Evolutionary conservation across 2,329 filamentous ascomycete species (phyloP).

Genomic region (Fusarium staphyleae): DNA sequence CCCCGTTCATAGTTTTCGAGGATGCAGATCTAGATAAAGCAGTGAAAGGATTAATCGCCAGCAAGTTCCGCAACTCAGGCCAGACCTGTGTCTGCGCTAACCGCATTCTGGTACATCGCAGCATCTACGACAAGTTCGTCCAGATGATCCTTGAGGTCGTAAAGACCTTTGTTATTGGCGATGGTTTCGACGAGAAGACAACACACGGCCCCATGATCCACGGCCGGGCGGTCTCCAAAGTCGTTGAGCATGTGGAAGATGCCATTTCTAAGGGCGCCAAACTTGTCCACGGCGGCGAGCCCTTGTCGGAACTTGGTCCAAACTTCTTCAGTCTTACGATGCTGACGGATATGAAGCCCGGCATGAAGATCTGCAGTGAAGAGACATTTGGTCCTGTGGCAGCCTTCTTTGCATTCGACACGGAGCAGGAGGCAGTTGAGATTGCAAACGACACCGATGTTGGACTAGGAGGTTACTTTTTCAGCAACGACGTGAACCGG

Average conservation of each 20-base stretch:
- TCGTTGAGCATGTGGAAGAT: conserved; percentile 67
- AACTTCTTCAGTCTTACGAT: conserved; percentile 76
- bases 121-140: conserved; percentile 65
- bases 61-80: conserved; percentile 75
- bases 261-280: conserved; percentile 67
- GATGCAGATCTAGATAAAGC: conserved; percentile 75
- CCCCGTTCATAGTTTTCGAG: conserved; percentile 79
- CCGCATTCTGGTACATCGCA: conserved; percentile 65
- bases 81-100: conserved; percentile 75
- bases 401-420: conserved; percentile 72
- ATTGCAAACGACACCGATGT: conserved; percentile 72
- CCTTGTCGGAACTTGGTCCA: conserved; percentile 63
- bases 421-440: conserved; percentile 71
- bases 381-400: conserved; percentile 78
- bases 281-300: conserved; percentile 64
- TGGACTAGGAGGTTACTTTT: conserved; percentile 77
- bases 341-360: conserved; percentile 69
- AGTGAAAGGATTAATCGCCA: conserved; percentile 69
- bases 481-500: conserved; percentile 54
- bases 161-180: conserved; percentile 63
- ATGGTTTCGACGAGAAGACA: conserved; percentile 60
- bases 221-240: conserved; percentile 67
- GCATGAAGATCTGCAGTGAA: conserved; percentile 71
- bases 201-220: conserved; percentile 71
- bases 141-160: conserved; percentile 59